Evolutionary conservation across 768 basidiomycete species (phyloP).

Genomic region (Tylopilus balloui): DNA sequence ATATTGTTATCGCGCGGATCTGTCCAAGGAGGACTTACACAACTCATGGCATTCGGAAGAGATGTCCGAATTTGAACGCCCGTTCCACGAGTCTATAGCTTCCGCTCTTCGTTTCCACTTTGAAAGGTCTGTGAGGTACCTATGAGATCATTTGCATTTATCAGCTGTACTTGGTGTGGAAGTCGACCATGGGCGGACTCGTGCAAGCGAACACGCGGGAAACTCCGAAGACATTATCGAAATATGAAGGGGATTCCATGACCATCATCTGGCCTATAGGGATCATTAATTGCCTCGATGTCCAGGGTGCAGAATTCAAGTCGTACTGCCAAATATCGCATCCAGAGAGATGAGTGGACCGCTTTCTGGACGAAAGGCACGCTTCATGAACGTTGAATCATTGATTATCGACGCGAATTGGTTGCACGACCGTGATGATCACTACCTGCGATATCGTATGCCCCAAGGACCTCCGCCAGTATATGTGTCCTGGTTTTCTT

Average conservation of each 20-base stretch:
- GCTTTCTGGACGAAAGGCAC: slow-evolving; percentile 35
- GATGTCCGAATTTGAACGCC: slow-evolving; percentile 15
- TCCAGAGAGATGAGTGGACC: slow-evolving; percentile 32
- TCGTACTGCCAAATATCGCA: slow-evolving; percentile 40
- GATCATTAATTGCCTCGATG: slow-evolving; percentile 16
- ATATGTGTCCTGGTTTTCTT: slow-evolving; percentile 34
- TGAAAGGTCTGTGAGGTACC: slow-evolving; percentile 31
- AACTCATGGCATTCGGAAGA: slow-evolving; percentile 22
- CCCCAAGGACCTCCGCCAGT: slow-evolving; percentile 40
- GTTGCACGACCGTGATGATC: slow-evolving; percentile 7
- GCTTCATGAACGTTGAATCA: slow-evolving; percentile 22
- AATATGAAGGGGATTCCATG: slow-evolving; percentile 34
- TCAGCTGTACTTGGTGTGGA: neutral
- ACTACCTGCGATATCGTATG: slow-evolving; percentile 40
- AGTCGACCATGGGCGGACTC: slow-evolving; percentile 18
- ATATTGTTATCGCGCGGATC: slow-evolving; percentile 22
- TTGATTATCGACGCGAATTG: slow-evolving; percentile 8
- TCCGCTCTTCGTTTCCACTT: slow-evolving; percentile 25
- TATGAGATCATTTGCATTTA: slow-evolving; percentile 5
- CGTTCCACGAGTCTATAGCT: slow-evolving; percentile 7
- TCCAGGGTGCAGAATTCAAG: slow-evolving; percentile 14
- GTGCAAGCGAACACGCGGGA: slow-evolving; percentile 29
- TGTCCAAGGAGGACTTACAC: slow-evolving; percentile 25
- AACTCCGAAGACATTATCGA: slow-evolving; percentile 45
- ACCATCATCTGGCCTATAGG: slow-evolving; percentile 29